Percentiles rank a stretch among this genome's conserved stretches.
Conservation (phyloP, 2,329 filamentous ascomycete species). For the Diaporthe nobilis region DNA sequence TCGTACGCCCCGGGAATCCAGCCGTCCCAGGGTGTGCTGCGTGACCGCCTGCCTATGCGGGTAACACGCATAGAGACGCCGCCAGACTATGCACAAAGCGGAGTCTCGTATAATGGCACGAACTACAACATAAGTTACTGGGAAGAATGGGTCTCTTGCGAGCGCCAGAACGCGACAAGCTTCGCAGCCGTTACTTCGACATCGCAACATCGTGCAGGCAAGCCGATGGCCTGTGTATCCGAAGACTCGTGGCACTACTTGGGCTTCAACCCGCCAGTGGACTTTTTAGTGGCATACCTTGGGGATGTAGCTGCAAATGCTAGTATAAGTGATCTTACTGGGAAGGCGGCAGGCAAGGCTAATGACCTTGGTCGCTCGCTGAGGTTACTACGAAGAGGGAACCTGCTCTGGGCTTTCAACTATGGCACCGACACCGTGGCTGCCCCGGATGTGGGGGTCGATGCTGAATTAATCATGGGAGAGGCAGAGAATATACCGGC, state of each 20-base stretch:
- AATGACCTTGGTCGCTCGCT: conserved; percentile 43
- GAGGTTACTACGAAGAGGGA: conserved; percentile 42
- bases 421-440: conserved; percentile 44
- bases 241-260: conserved; percentile 43
- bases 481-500: conserved; percentile 41
- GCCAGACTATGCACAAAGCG: conserved; percentile 43
- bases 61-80: conserved; percentile 47
- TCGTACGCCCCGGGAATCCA: conserved; percentile 43
- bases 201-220: conserved; percentile 43
- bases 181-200: conserved; percentile 43
- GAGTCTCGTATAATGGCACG: conserved; percentile 41
- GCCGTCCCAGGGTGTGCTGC: conserved; percentile 42
- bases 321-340: conserved; percentile 41
- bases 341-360: conserved; percentile 39
- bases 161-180: conserved; percentile 41
- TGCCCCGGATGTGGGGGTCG: conserved; percentile 33
- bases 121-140: conserved; percentile 44
- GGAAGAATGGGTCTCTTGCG: conserved; percentile 45
- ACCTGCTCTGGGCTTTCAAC: conserved; percentile 46
- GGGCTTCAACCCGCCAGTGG: conserved; percentile 45
- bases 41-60: conserved; percentile 44
- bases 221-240: conserved; percentile 43
- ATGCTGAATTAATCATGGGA: conserved; percentile 40
- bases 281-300: conserved; percentile 44
- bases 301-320: conserved; percentile 43